phyloP scores from a whole-genome alignment of 805 yeast genomes.

The Schwanniomyces yamadae region DNA sequence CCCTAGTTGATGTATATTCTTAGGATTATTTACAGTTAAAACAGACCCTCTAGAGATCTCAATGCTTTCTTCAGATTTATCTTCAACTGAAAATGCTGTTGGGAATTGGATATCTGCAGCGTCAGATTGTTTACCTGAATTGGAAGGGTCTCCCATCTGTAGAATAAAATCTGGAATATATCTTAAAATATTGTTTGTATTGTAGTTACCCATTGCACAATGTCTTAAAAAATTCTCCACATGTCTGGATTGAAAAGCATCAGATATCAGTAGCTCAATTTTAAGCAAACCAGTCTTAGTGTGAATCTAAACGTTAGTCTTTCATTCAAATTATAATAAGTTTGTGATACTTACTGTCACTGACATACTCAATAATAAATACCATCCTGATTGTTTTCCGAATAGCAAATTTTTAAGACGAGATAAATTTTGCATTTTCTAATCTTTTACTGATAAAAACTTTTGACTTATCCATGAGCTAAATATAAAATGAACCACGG shows the following conservation, averaged over 20 bases:
- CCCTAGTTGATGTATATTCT: conserved; percentile 11
- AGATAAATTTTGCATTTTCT: no score
- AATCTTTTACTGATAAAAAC: no score
- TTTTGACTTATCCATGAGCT: no score
- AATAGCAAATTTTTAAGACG: not conserved
- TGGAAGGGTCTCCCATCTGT: conserved; percentile 22
- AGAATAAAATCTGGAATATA: conserved; percentile 18
- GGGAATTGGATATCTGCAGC: conserved; percentile 10
- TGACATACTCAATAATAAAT: conserved; percentile 4
- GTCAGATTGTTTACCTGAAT: conserved; percentile 13
- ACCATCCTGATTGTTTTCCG: no score
- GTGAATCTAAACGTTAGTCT: conserved; percentile 10
- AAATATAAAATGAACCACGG: not conserved
- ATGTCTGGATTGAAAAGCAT: conserved; percentile 11
- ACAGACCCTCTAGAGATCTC: conserved; percentile 14
- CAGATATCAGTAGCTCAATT: conserved; percentile 11
- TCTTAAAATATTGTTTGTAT: conserved; percentile 13
- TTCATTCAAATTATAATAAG: not conserved
- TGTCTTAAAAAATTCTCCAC: conserved; percentile 20
- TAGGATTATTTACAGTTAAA: conserved; percentile 10
- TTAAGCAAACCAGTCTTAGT: conserved; percentile 18
- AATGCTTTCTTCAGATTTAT: not conserved
- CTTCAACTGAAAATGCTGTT: not conserved
- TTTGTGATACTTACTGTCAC: conserved; percentile 6
- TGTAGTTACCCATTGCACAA: conserved; percentile 21